Evolutionary conservation across 495 filamentous ascomycete genomes (phyloP), one percentile per base, ranked within the genome.

Genomic region (Elasticomyces elasticus): DNA sequence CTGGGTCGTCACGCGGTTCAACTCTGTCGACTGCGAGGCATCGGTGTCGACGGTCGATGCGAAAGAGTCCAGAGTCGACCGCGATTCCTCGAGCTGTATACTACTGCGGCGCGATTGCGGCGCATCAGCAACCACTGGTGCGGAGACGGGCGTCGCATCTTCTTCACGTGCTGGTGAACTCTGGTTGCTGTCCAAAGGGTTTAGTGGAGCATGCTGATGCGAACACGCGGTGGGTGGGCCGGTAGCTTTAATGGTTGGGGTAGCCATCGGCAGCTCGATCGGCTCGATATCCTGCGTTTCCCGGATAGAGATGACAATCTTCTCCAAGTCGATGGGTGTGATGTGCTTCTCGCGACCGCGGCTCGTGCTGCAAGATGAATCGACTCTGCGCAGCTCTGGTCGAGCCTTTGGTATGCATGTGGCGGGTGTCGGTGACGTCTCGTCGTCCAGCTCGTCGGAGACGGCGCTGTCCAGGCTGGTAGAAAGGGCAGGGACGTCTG

Each of bases 261-360:
- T 52, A 7, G 55, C 15, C 30, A 58, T 65, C 58, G 27, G 73
- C 64, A 48, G 73, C 62, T 20, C 80, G 63, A 2, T 57, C 49
- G 80, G 80, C 60, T 76, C 72, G n/a, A 92, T 74, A 37, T 74
- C 74, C 71, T 86, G 86, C 65, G 75, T 75, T 64, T 89, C 81
- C 64, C 91, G 83, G 63, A 96, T 92, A 52, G 87, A 87, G 35
- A 83, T 77, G 0, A 96, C 85, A 81, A 95, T 92, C 64, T 89
- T 89, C 72, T 94, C 86, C 17, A 96, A 69, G 56, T 87, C 85
- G 55, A 83, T 73, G 1, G 89, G 85, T 0, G 89, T 92, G 51
- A 96, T 94, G 69, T 96, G 92, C 60, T 89, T 86, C 67, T 95
- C 88, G 44, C 79, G 81, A 15, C 84, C 83, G 52, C 82, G 77